These are phyloP conservation scores for Volvox africanus DNA, from an alignment of 139 green algal species.

Conservation along the genomic window DNA sequence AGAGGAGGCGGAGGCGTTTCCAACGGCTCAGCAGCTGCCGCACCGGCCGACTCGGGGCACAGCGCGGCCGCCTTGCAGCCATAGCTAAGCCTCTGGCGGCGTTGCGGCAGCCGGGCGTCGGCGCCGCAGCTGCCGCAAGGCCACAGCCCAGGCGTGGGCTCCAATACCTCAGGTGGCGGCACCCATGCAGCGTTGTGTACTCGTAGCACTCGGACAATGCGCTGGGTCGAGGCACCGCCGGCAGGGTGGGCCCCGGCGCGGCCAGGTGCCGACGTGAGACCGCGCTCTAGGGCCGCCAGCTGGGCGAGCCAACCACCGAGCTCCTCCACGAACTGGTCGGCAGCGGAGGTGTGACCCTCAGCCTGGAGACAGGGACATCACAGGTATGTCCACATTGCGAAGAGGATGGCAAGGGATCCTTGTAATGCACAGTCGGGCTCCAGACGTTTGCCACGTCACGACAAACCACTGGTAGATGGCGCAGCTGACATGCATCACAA, in stretches of 20 bases:
- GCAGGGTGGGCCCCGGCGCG: background rate
- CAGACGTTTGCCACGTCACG: no score
- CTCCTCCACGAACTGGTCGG: conserved; percentile 25
- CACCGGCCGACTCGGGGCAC: background rate
- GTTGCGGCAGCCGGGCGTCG: background rate
- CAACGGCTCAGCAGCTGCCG: background rate
- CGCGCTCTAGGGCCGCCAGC: background rate
- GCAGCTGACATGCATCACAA: no score
- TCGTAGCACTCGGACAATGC: background rate
- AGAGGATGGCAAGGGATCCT: no score
- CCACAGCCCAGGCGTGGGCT: background rate
- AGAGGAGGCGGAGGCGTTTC: no score
- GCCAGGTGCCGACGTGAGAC: background rate
- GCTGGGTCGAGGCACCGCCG: background rate
- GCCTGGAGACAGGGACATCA: background rate
- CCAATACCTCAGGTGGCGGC: background rate
- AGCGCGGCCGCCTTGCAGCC: background rate
- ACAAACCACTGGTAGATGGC: background rate
- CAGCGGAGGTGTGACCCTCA: background rate
- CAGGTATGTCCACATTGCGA: no score
- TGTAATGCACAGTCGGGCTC: no score
- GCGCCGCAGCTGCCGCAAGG: background rate
- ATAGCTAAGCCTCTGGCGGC: background rate
- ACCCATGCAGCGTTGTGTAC: background rate
- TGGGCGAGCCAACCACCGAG: conserved; percentile 16